Conservation (phyloP, 768 basidiomycete species). For the Hygrocybe punicea region DNA sequence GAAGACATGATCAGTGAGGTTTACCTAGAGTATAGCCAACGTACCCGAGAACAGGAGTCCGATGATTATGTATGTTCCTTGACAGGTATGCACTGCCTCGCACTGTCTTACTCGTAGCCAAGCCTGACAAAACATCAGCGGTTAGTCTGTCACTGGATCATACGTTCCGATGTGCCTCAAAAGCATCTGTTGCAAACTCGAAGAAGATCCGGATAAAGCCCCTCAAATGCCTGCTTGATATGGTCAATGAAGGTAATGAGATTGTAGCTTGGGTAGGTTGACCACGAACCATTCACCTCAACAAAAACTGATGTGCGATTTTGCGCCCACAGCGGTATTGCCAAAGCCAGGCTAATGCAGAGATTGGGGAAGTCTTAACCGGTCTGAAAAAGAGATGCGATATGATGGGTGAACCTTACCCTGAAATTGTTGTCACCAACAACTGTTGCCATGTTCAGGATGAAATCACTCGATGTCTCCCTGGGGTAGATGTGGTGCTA, state of each 20-base stretch:
- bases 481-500: background rate
- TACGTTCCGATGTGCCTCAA: background rate
- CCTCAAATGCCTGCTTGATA: background rate
- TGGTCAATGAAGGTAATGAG: background rate
- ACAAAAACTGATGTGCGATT: background rate
- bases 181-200: background rate
- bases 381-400: background rate
- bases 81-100: background rate
- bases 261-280: constrained; percentile 1
- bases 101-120: background rate
- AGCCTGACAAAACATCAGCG: background rate
- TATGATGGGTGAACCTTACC: background rate
- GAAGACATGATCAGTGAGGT: constrained; percentile 1
- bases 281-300: background rate
- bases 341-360: constrained; percentile 2
- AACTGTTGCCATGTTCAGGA: constrained; percentile 1
- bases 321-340: background rate
- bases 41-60: background rate
- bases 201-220: background rate
- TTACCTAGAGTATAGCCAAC: background rate
- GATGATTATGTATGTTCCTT: background rate
- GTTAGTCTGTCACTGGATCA: background rate
- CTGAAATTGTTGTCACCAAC: background rate
- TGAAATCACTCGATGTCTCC: background rate
- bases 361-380: background rate